Percentiles rank a stretch among this genome's conserved stretches.
Conservation (phyloP, 371 early-diverging fungal species). For the Mucor lusitanicus region DNA sequence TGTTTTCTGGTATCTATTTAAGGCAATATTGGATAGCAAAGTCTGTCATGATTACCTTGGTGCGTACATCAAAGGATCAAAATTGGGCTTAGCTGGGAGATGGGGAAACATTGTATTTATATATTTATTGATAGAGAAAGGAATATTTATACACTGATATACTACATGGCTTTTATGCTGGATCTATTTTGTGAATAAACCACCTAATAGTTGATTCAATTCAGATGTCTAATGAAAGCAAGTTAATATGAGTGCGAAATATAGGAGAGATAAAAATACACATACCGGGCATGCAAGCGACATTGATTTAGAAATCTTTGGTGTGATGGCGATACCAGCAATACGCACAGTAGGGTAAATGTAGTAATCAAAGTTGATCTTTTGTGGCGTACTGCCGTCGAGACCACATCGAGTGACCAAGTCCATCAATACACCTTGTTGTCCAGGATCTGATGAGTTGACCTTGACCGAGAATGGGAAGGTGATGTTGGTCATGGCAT, state of each 20-base stretch:
- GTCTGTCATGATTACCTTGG: not conserved
- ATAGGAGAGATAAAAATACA: not conserved
- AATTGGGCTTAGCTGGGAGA: not conserved
- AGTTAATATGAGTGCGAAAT: not conserved
- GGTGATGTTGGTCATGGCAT: conserved; percentile 40
- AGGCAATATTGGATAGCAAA: not conserved
- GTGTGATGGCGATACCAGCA: conserved; percentile 44
- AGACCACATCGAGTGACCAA: conserved; percentile 53
- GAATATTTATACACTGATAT: not conserved
- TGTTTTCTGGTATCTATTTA: not conserved
- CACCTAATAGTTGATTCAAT: not conserved
- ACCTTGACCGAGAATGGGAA: conserved; percentile 52
- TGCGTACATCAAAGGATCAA: not conserved
- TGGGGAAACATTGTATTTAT: not conserved
- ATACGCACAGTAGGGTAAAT: conserved; percentile 49
- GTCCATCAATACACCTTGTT: conserved; percentile 47
- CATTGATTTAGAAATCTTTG: conserved; percentile 39
- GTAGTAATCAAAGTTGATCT: conserved; percentile 52
- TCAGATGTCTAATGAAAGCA: not conserved
- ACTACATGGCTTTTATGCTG: not conserved
- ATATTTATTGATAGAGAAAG: not conserved
- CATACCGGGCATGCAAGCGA: conserved; percentile 32
- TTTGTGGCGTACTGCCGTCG: conserved; percentile 21
- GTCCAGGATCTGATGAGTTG: conserved; percentile 28
- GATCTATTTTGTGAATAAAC: not conserved